These are phyloP conservation scores for Paramyrothecium roridum DNA, from an alignment of 2,329 filamentous ascomycete species.

Conservation along the genomic window DNA sequence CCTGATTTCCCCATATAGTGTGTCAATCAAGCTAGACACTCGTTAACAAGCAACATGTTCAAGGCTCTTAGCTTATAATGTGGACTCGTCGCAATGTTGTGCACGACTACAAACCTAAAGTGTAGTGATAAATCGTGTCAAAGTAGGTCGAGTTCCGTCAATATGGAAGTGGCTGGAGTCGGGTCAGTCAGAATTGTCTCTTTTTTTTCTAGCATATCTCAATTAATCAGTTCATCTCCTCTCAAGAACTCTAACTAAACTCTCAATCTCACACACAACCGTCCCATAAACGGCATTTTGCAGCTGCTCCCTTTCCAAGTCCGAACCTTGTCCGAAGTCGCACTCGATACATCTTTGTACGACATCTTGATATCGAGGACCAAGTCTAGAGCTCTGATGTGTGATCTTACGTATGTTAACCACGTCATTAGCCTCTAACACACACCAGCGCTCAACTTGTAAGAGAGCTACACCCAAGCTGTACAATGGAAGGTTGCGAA, in stretches of 20 bases:
- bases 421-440: not conserved
- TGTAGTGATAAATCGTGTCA: too few relatives aligned
- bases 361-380: not conserved
- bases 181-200: too few relatives aligned
- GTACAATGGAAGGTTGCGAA: not conserved
- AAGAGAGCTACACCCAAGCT: not conserved
- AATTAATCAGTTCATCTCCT: not conserved
- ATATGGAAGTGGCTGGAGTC: too few relatives aligned
- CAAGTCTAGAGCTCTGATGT: not conserved
- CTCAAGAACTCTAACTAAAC: not conserved
- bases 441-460: not conserved
- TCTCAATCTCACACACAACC: not conserved
- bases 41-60: too few relatives aligned
- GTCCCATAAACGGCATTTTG: not conserved
- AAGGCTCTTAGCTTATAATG: too few relatives aligned
- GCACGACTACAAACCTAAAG: too few relatives aligned
- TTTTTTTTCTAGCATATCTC: too few relatives aligned
- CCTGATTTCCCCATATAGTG: too few relatives aligned
- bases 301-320: not conserved
- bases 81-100: too few relatives aligned
- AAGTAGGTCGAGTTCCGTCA: too few relatives aligned
- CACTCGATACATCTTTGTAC: not conserved
- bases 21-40: too few relatives aligned
- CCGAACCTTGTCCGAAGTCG: not conserved
- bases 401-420: not conserved